phyloP scores from a whole-genome alignment of 352 stramenopile genomes.

The Globisporangium alternatum region DNA sequence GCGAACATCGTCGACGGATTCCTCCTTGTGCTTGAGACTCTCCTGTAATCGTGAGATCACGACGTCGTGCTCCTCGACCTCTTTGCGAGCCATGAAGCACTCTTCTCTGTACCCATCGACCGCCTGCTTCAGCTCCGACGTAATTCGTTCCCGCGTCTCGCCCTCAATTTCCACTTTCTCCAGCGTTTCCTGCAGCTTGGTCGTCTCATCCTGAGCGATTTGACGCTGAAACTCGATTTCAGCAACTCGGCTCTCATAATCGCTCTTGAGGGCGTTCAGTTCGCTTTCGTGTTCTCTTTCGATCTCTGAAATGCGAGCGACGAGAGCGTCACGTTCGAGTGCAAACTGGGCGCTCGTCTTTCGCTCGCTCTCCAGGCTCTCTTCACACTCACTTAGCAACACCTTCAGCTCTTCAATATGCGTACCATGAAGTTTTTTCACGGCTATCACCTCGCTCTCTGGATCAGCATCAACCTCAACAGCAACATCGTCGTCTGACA shows the following conservation, averaged over 20 bases:
- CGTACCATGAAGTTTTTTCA: slow-evolving; percentile 1
- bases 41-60: slow-evolving; percentile 17
- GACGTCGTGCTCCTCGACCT: slow-evolving; percentile 1
- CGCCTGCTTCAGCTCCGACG: slow-evolving; percentile 13
- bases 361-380: slow-evolving; percentile 8
- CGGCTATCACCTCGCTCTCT: background rate
- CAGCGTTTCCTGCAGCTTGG: slow-evolving; percentile 5
- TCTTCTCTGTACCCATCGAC: slow-evolving; percentile 11
- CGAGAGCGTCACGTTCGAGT: slow-evolving; percentile 8
- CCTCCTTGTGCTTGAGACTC: slow-evolving; percentile 18
- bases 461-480: background rate
- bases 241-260: background rate
- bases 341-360: background rate
- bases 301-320: slow-evolving; percentile 7
- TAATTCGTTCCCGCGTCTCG: slow-evolving; percentile 1
- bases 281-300: background rate
- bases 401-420: background rate
- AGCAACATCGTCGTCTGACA: background rate
- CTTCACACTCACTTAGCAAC: slow-evolving; percentile 4
- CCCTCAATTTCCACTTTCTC: slow-evolving; percentile 1
- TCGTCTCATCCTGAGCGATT: slow-evolving; percentile 7
- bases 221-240: slow-evolving; percentile 3
- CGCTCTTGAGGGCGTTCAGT: slow-evolving; percentile 4
- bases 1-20: slow-evolving; percentile 12
- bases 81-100: background rate